Base-by-base conservation (phyloP, 139 green algal genomes). In the Asterochloris erici region DNA sequence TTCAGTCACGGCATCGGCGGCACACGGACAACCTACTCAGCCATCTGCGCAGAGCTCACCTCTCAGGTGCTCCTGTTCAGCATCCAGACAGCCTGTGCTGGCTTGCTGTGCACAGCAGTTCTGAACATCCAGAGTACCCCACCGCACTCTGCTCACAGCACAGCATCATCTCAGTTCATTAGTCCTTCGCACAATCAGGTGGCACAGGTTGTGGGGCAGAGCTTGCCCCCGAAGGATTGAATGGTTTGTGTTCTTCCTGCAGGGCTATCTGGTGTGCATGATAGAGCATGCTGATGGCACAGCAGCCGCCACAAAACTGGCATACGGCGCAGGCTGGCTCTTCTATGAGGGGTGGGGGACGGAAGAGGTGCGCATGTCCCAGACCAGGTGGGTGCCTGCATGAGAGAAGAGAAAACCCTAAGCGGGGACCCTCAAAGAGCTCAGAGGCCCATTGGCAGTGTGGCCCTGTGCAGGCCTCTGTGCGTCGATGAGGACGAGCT, bases 271-370 rank as follows among this genome's bases (percentile, higher is more conserved):
- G 21, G 92, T 95, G 15, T 74, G 92, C 79, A 87, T 91, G 11
- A 54, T 95, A 70, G 92, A 95, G 85, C 92, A 95, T 80, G 79
- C 86, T 0, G 92, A 95, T 84, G 91, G 90, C 24, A 89, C 84
- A 16, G 86, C 90, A 6, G 84, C 79, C 29, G 73, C 81, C 11
- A 83, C 81, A 2, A 80, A 83, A 0, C 73, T 93, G 74, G 86
- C 91, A 19, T 81, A 84, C 38, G 82, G 47, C 19, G 61, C 16
- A 1, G 83, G 77, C 61, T 81, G 62, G 66, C 38, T 29, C 26
- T 76, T 78, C 28, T 86, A 83, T 28, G 11, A 28, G 27, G 83
- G 83, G 70, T 79, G 73, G 77, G 68, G 70, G 2, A 69, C 68
- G 29, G 76, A 78, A 24, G 81, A 79, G 24, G 81, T 26, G 11